Evolutionary conservation across 2,329 filamentous ascomycete genomes (phyloP), one percentile per base, ranked within the genome.

Genomic region (Scolecobasidium constrictum): DNA sequence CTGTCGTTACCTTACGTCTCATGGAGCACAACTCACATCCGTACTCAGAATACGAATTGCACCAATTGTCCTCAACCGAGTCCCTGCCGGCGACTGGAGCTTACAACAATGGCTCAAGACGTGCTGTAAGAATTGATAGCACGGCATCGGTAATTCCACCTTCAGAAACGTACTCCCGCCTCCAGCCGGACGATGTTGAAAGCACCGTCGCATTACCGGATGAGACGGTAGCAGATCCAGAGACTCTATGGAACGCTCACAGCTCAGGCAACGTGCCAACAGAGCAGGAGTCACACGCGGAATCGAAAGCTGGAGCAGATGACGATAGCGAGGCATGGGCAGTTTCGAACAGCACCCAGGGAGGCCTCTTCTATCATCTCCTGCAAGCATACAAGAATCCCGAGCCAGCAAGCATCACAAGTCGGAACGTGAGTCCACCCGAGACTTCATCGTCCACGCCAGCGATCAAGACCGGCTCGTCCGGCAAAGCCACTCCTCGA

Each of bases 291-390:
- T n/a, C n/a, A n/a, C n/a, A n/a, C n/a, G n/a, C n/a, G n/a, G n/a
- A n/a, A n/a, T n/a, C n/a, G n/a, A n/a, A n/a, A n/a, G n/a, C n/a
- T n/a, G n/a, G n/a, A n/a, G n/a, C n/a, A n/a, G n/a, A n/a, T 31
- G 26, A 7, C 9, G 26, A 31, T 31, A 31, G 26, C 26, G 26
- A 31, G 26, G n/a, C 9, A 9, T 44, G 17, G 11, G 15, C 54
- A 13, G 52, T 53, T 13, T 53, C 54, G 1, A 53, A 55, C n/a
- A 54, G 51, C 42, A 46, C 47, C 12, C 50, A 54, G 19, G 56
- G 56, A 15, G 56, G 56, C 20, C 47, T 58, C 43, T 56, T 58
- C 42, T 56, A 56, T 43, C 55, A 57, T 26, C 47, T 58, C 5
- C 51, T 58, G 6, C 54, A 58, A 42, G 54, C 56, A 17, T 58